A percentile compares a stretch with the other conserved stretches of the same genome.
Evolutionary conservation across 2,329 filamentous ascomycete species (phyloP).

Genomic region (Hirsutella rhossiliensis): DNA sequence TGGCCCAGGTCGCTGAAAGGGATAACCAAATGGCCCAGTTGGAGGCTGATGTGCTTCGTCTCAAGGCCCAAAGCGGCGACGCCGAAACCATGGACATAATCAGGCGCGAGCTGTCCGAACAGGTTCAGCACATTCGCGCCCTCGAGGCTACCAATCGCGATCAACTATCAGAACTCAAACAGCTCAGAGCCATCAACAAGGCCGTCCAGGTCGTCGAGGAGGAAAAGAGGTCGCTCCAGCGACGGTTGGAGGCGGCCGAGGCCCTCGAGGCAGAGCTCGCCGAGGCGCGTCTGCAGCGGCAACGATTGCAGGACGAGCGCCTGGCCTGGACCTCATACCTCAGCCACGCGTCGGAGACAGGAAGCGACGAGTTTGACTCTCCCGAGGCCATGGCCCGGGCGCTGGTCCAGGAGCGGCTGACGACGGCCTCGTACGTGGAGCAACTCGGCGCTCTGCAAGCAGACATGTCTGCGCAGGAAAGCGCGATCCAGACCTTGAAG

Average conservation of each 20-base stretch:
- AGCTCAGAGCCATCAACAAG: constrained; percentile 68
- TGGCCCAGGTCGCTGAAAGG: constrained; percentile 54
- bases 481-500: constrained; percentile 60
- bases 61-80: constrained; percentile 81
- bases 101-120: constrained; percentile 78
- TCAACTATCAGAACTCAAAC: constrained; percentile 66
- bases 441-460: constrained; percentile 68
- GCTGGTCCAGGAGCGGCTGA: constrained; percentile 70
- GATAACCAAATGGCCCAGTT: constrained; percentile 62
- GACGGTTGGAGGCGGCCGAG: constrained; percentile 63
- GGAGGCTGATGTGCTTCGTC: constrained; percentile 69
- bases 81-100: constrained; percentile 76
- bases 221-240: constrained; percentile 76
- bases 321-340: constrained; percentile 80
- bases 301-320: constrained; percentile 80
- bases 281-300: constrained; percentile 70
- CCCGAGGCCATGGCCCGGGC: constrained; percentile 81
- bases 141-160: constrained; percentile 74
- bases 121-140: constrained; percentile 79
- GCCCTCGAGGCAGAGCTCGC: constrained; percentile 63
- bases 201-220: constrained; percentile 92
- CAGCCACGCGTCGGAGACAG: constrained; percentile 49
- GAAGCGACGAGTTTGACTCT: constrained; percentile 68
- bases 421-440: constrained; percentile 68
- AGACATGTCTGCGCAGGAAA: constrained; percentile 65